Evolutionary conservation across 768 basidiomycete species (phyloP), one percentile per base, ranked within the genome.

Genomic region (Gymnopilus junonius): DNA sequence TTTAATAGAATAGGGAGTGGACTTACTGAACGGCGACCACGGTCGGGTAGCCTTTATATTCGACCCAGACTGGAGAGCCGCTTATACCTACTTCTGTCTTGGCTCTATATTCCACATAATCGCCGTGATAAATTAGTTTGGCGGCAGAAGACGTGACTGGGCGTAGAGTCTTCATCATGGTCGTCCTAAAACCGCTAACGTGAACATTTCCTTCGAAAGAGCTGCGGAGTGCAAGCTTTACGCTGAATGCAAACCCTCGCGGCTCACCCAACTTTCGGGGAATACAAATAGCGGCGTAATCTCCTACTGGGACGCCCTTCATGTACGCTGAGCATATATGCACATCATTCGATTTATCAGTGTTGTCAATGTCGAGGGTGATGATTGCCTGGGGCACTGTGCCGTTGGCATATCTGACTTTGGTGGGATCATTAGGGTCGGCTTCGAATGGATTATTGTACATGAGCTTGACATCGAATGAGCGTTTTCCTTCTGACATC

Each of bases 21-120:
- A 50, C 59, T 14, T 61, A 65, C 63, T 65, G 63, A n/a, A 65
- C 56, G n/a, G 50, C 63, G 53, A 65, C 40, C 10, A 51, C 58
- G 34, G 53, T 50, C 35, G 21, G 48, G 8, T 25, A 39, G 25
- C 27, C 31, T 7, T 53, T 39, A 54, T 65, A 65, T 43, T 65
- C 59, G 31, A 65, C 50, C 63, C 63, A 65, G 15, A 65, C 58
- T 8, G 58, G 51, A 31, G 58, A 60, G 12, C 63, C 63, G 29
- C 58, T 61, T 10, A 61, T 43, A 14, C 63, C 59, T 37, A 6
- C 11, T 29, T 65, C 55, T 4, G 59, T 55, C 34, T 17, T 31
- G 12, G 54, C 50, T 12, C 48, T 5, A 20, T 65, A 65, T 59
- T 60, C 63, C 20, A 65, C 42, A 25, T 42, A 31, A 20, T 17